Evolutionary conservation across 148 eudicot genomes (phyloP), one percentile per base, ranked within the genome.

Genomic region (Fagopyrum esculentum): DNA sequence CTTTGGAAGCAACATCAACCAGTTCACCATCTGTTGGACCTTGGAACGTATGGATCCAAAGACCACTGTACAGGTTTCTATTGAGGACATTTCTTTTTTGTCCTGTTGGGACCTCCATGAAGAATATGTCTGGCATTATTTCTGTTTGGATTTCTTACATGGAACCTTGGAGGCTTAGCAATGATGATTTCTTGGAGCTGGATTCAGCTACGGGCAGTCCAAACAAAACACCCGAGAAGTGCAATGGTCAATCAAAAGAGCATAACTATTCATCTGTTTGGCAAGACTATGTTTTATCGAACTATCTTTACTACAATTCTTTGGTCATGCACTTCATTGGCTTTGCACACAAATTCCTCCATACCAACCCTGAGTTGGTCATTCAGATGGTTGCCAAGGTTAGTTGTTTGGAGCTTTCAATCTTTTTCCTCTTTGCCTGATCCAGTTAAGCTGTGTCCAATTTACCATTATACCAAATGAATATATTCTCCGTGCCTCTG

Each of bases 281-380:
- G 98, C 85, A 88, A 80, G 89, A 87, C 64, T 94, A 83, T 81
- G 91, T 94, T 73, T 73, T 94, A 82, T 84, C 85, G 50, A 94
- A 94, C 77, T 94, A 91, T 83, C 83, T 89, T 63, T 94, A 85
- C 77, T 94, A 89, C 80, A 89, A 89, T 73, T 91, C 97, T 5
- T 83, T 94, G 87, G 97, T 85, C 47, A 88, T 94, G 91, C 98
- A 94, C 79, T 91, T 94, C 46, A 81, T 91, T 81, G 97, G 98
- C 55, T 94, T 91, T 85, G 98, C 98, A 22, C 98, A 94, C 86
- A 94, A 94, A 79, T 91, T 91, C 76, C 93, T 94, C 69, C 98
- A 89, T 57, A 87, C 93, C 16, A 94, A 94, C 79, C 80, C 98
- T 60, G 89, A 88, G 79, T 78, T 71, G 40, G 85, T 94, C 43